Conservation (phyloP, 306 rosid species). For the Cotoneaster glaucophyllus region DNA sequence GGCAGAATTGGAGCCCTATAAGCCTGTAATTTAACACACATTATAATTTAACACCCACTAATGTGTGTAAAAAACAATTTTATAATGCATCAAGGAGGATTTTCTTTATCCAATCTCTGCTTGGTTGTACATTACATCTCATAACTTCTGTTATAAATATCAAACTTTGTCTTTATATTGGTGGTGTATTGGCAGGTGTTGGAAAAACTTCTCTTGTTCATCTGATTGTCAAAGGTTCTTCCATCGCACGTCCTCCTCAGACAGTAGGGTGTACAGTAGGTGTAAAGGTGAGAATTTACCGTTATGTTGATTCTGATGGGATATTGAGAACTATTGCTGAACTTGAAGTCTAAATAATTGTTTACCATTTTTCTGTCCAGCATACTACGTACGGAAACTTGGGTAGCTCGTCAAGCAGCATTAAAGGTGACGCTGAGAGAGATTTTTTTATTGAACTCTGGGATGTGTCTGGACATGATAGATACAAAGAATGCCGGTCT, state of each 20-base stretch:
- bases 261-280: constrained; percentile 91
- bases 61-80: neutral
- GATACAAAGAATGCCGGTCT: constrained; percentile 89
- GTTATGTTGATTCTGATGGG: neutral
- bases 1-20: neutral
- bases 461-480: constrained; percentile 98
- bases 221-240: constrained; percentile 76
- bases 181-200: constrained; percentile 52
- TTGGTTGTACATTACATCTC: neutral
- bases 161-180: constrained; percentile 6
- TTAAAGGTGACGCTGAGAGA: constrained; percentile 80
- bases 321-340: constrained; percentile 8
- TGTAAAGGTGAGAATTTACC: constrained; percentile 53
- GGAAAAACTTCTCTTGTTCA: constrained; percentile 91
- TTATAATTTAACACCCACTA: neutral
- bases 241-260: constrained; percentile 64
- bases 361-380: constrained; percentile 34
- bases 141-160: neutral
- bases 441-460: constrained; percentile 92
- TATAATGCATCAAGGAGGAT: neutral
- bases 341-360: constrained; percentile 14
- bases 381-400: constrained; percentile 66
- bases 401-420: constrained; percentile 86
- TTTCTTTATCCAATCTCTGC: neutral
- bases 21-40: neutral